Conservation (phyloP, 768 basidiomycete species). For the Lactarius akahatsu region DNA sequence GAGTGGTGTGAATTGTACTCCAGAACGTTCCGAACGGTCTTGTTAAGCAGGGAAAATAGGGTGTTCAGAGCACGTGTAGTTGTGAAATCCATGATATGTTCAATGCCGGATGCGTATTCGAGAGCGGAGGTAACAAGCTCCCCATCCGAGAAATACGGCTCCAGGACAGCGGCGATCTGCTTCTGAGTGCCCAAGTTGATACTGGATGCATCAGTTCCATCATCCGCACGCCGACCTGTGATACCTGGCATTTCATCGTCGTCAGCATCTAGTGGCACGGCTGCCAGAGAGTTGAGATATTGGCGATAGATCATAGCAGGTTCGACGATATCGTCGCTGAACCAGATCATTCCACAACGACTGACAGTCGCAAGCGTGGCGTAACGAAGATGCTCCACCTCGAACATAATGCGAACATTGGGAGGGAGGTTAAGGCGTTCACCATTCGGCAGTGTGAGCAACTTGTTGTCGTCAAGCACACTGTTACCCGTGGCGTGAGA, state of each 20-base stretch:
- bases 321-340: slow-evolving; percentile 94
- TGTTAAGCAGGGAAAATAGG: slow-evolving; percentile 95
- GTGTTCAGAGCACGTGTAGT: slow-evolving; percentile 88
- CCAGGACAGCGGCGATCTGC: slow-evolving; percentile 69
- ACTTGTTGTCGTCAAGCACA: slow-evolving; percentile 97
- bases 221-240: slow-evolving; percentile 59
- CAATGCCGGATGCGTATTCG: slow-evolving; percentile 75
- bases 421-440: slow-evolving; percentile 95
- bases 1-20: slow-evolving; percentile 95
- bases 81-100: slow-evolving; percentile 99
- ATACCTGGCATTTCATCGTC: slow-evolving; percentile 76
- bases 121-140: slow-evolving; percentile 82
- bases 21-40: slow-evolving; percentile 87
- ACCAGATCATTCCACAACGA: slow-evolving; percentile 99
- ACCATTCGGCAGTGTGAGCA: slow-evolving; percentile 95
- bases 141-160: slow-evolving; percentile 77
- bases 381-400: slow-evolving; percentile 96
- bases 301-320: slow-evolving; percentile 89
- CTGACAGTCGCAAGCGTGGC: slow-evolving; percentile 98
- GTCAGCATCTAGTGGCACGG: slow-evolving; percentile 79
- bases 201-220: slow-evolving; percentile 47
- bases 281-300: slow-evolving; percentile 75
- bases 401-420: slow-evolving; percentile 99
- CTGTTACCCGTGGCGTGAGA: slow-evolving; percentile 42
- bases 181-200: slow-evolving; percentile 73